These are phyloP conservation scores for Physcomitrellopsis africana DNA, from an alignment of 225 moss, liverwort and hornwort genomes.

Conservation along the genomic window DNA sequence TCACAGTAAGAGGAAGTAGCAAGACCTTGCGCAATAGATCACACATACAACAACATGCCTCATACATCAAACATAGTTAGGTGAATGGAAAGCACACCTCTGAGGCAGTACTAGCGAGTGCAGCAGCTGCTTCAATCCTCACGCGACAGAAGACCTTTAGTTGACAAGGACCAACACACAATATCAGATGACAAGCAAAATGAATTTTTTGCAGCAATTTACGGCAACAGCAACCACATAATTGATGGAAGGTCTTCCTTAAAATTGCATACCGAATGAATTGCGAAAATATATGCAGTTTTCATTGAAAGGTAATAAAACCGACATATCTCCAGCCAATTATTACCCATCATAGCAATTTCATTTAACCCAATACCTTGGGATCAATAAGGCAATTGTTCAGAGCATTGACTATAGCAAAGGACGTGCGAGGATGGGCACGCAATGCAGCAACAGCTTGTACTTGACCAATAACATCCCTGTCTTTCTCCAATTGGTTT, in stretches of 20 bases:
- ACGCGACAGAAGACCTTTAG: slow-evolving; percentile 68
- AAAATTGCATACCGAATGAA: background rate
- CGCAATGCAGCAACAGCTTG: slow-evolving; percentile 69
- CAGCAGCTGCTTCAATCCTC: slow-evolving; percentile 69
- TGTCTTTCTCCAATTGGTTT: slow-evolving; percentile 75
- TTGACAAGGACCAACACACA: background rate
- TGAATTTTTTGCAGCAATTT: background rate
- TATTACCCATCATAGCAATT: no score
- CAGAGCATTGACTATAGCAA: slow-evolving; percentile 60
- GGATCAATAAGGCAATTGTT: slow-evolving; percentile 58
- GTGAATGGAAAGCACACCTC: slow-evolving; percentile 39
- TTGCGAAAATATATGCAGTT: background rate
- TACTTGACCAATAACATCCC: slow-evolving; percentile 72
- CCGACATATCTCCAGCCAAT: background rate
- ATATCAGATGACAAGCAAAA: background rate
- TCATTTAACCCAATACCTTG: slow-evolving; percentile 39
- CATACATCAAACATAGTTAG: background rate
- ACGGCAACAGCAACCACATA: background rate
- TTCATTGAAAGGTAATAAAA: background rate
- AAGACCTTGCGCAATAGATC: background rate
- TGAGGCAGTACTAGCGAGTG: slow-evolving; percentile 68
- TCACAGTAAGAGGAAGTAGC: no score
- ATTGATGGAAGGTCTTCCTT: background rate
- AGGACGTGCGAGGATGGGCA: slow-evolving; percentile 58
- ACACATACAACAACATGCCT: background rate